A percentile compares a stretch with the other conserved stretches of the same genome.
Evolutionary conservation across 2,329 filamentous ascomycete genomes (phyloP).

Genomic region (Parastagonospora avenae): DNA sequence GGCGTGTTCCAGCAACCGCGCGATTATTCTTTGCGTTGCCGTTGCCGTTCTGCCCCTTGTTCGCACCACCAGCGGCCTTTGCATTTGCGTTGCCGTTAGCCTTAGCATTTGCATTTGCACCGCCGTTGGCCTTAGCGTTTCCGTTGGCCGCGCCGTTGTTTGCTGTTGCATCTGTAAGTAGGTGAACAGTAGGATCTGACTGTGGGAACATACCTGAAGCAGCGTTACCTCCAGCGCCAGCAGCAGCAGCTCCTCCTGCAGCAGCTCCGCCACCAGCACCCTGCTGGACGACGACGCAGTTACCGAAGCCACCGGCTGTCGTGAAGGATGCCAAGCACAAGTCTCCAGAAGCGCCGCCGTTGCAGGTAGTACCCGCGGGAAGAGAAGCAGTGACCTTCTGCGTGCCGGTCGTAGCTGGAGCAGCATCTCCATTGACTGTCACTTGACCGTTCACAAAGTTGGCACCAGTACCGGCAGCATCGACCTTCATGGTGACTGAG

Average conservation of each 20-base stretch:
- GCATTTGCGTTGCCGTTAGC: not conserved
- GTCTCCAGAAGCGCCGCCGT: slow-evolving; percentile 3
- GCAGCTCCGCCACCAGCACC: slow-evolving; percentile 2
- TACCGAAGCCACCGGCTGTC: slow-evolving; percentile 7
- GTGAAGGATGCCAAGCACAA: slow-evolving; percentile 6
- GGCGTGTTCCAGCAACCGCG: slow-evolving; percentile 1
- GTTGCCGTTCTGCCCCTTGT: not conserved
- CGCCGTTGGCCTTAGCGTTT: not conserved
- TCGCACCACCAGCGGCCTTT: not conserved
- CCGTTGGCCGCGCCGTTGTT: not conserved
- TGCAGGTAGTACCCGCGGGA: slow-evolving; percentile 4
- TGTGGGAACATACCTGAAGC: not conserved
- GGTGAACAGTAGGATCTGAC: not conserved
- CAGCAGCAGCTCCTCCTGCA: not conserved
- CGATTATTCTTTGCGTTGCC: slow-evolving; percentile 3
- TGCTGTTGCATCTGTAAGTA: not conserved
- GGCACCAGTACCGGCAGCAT: slow-evolving; percentile 3
- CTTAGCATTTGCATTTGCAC: not conserved
- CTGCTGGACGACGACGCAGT: slow-evolving; percentile 8
- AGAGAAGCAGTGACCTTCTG: slow-evolving; percentile 7
- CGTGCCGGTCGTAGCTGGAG: slow-evolving; percentile 6
- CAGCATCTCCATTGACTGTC: slow-evolving; percentile 3
- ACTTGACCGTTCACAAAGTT: slow-evolving; percentile 2
- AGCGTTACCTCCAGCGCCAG: not conserved
- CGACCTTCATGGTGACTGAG: slow-evolving; percentile 6